Base-by-base conservation (phyloP, 805 yeast species). In the Clavispora fructus region DNA sequence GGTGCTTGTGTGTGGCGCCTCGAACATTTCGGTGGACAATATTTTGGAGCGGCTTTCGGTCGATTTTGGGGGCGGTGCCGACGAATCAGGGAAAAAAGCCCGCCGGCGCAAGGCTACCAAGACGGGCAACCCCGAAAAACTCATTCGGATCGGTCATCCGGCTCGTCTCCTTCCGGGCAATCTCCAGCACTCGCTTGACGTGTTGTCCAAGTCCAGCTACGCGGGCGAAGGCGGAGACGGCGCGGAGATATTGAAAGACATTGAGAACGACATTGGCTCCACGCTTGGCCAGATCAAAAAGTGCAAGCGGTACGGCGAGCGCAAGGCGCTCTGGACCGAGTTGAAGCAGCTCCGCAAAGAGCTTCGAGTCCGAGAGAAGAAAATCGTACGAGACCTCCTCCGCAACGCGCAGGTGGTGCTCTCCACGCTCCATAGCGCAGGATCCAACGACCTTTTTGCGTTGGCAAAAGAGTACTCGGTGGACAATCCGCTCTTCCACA, bases 121-220 rank as follows among this genome's bases (percentile, higher is more conserved):
- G 59, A 10, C 25, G 26, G 26, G 33, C 14, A 52, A 55, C 25
- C 59, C 64, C 1, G 64, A 60, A 14, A 60, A 78, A 46, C 64
- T 94, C n/a, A 70, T 92, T 10, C 74, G 99, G 57, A 76, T 92
- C 32, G 99, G 98, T 0, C 97, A 94, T 62, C 98, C 98, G 0
- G 96, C 97, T 1, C 76, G 97, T 46, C 70, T 92, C 12, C 62
- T 89, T 14, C 76, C 77, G 0, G 57, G 74, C 0, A 84, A 82
- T 45, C 63, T 83, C 30, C 71, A 77, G 19, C 95, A 89, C 61
- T 87, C 96, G 0, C 64, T 91, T 23, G 97, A 91, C 54, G 67
- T 86, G 16, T 69, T 87, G 1, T 76, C 87, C 8, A 82, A 80
- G 51, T 70, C 63, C 1, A 74, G 79, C 26, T 80, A 79, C 45